Conservation (phyloP, 2,329 filamentous ascomycete genomes). For the Xylaria sp. region DNA sequence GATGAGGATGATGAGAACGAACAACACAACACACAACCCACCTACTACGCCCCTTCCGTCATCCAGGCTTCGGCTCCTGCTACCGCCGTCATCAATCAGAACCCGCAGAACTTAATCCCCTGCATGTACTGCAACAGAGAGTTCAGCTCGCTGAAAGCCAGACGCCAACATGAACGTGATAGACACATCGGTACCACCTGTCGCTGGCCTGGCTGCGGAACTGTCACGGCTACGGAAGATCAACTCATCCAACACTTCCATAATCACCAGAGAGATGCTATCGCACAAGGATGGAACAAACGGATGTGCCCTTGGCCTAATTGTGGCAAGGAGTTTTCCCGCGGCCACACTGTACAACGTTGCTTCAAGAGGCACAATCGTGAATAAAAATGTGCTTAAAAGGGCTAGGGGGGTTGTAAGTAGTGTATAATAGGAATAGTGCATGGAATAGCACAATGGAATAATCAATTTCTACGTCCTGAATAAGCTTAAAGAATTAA, state of each 20-base stretch:
- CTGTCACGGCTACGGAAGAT: not conserved
- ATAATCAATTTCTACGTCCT: not conserved
- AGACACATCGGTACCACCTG: conserved; percentile 6
- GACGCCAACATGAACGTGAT: not conserved
- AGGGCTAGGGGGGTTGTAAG: not conserved
- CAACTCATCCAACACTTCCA: not conserved
- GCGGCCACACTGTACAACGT: not conserved
- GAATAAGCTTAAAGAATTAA: not conserved
- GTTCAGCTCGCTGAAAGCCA: not conserved
- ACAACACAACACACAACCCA: not conserved
- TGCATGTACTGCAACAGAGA: not conserved
- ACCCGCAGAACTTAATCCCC: not conserved
- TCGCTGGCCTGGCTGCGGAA: conserved; percentile 12
- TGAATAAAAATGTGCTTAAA: not conserved
- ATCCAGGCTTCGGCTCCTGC: too few relatives aligned
- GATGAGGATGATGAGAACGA: not conserved
- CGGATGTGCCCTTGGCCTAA: conserved; percentile 1
- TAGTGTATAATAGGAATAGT: not conserved
- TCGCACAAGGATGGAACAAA: rapidly evolving
- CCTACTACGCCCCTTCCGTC: not conserved
- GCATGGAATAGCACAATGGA: not conserved
- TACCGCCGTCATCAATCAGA: not conserved
- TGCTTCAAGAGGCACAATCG: conserved; percentile 27
- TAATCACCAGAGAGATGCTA: not conserved
- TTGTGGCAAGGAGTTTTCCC: not conserved